These are phyloP conservation scores for Solanum phureja DNA, from an alignment of 257 asterid genomes.

Conservation along the genomic window DNA sequence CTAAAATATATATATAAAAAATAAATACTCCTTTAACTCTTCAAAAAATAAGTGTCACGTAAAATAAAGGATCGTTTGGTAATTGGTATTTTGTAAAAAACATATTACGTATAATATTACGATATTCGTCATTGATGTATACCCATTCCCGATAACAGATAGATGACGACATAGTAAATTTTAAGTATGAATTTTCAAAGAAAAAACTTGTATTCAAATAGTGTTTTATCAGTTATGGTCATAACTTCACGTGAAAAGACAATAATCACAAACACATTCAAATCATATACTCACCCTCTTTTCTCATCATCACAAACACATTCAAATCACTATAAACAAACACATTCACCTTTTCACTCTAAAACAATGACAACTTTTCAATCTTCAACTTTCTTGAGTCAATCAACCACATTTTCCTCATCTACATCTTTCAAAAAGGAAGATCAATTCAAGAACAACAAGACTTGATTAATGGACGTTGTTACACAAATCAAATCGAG, in stretches of 20 bases:
- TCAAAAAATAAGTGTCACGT: too few species aligned
- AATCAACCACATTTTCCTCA: neutral
- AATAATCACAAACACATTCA: neutral
- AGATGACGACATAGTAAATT: too few species aligned
- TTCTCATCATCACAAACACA: neutral
- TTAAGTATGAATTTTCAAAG: too few species aligned
- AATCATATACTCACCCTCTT: neutral
- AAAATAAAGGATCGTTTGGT: neutral
- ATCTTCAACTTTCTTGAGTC: neutral
- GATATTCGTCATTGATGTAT: too few species aligned
- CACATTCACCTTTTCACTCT: neutral
- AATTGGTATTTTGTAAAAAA: too few species aligned
- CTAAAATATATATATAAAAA: too few species aligned
- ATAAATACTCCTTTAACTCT: neutral
- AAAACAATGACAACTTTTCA: constrained; percentile 10
- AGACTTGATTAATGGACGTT: neutral
- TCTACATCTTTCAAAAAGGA: too few species aligned
- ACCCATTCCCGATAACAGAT: too few species aligned
- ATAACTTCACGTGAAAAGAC: neutral
- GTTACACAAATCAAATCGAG: neutral
- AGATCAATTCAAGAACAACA: neutral
- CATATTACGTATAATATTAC: too few species aligned
- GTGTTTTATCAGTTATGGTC: neutral
- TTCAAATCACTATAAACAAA: neutral
- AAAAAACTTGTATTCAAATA: too few species aligned